These are phyloP conservation scores for Cordyceps farinosa DNA, from an alignment of 2,329 filamentous ascomycete genomes.

Conservation along the genomic window DNA sequence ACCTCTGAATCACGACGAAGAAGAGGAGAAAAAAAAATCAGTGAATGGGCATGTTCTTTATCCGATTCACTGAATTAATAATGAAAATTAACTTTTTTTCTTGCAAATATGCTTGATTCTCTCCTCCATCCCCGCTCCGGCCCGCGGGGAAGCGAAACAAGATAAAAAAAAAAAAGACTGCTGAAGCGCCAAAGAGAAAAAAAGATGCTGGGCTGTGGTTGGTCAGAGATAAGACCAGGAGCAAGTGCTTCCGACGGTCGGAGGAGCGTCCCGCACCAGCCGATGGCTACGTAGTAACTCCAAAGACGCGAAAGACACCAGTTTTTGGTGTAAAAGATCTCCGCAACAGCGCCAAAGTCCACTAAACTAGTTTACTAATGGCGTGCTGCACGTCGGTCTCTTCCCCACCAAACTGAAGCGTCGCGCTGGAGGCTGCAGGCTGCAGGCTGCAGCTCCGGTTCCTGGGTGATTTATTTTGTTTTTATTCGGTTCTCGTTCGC, in stretches of 20 bases:
- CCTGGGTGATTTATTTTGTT: too few species aligned
- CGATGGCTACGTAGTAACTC: not conserved
- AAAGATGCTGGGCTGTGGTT: not conserved
- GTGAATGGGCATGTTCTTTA: too few species aligned
- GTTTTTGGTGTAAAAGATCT: too few species aligned
- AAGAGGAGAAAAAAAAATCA: not conserved
- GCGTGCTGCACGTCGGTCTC: not conserved
- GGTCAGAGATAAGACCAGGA: conserved; percentile 12
- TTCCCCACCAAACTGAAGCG: not conserved
- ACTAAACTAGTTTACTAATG: not conserved
- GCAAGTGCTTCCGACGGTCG: not conserved
- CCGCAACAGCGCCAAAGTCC: not conserved
- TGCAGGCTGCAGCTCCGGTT: too few species aligned
- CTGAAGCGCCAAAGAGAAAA: not conserved
- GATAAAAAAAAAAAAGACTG: not conserved
- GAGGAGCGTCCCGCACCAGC: not conserved
- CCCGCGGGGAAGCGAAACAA: too few species aligned
- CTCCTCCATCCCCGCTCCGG: too few species aligned
- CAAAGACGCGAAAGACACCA: not conserved
- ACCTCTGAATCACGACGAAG: too few species aligned
- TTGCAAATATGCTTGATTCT: too few species aligned
- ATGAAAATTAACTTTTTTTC: not conserved
- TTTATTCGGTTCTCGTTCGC: not conserved
- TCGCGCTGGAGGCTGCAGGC: too few species aligned
- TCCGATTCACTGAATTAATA: not conserved